Evolutionary conservation across 2,329 filamentous ascomycete genomes (phyloP).

Genomic region (Exutisphaerella laricina): DNA sequence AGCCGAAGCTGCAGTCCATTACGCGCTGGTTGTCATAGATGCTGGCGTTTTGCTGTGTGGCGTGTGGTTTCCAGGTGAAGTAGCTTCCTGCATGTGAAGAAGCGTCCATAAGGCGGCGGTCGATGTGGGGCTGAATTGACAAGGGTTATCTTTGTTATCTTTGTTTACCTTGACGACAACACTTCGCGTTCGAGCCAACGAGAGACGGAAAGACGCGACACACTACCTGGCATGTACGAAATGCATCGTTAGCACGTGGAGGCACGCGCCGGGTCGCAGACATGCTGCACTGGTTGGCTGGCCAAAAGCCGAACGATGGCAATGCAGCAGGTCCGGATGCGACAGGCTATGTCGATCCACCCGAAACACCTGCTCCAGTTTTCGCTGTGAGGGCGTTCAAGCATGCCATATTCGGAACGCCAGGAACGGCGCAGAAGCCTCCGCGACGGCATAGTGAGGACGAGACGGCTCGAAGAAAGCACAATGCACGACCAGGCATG

Average conservation of each 20-base stretch:
- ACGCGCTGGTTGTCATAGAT: slow-evolving; percentile 18
- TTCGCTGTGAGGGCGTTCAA: slow-evolving; percentile 64
- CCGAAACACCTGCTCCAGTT: slow-evolving; percentile 60
- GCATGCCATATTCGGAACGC: slow-evolving; percentile 60
- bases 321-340: slow-evolving; percentile 28
- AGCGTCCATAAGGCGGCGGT: too few relatives aligned
- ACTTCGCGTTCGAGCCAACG: too few relatives aligned
- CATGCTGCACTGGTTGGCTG: slow-evolving; percentile 35
- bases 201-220: too few relatives aligned
- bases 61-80: slow-evolving; percentile 1
- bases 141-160: too few relatives aligned
- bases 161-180: too few relatives aligned
- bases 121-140: too few relatives aligned
- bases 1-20: slow-evolving; percentile 44
- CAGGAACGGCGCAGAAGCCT: slow-evolving; percentile 45
- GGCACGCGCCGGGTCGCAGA: background rate
- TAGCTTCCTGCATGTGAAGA: background rate
- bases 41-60: background rate
- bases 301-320: slow-evolving; percentile 26
- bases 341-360: slow-evolving; percentile 48
- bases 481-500: slow-evolving; percentile 24
- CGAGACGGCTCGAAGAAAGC: slow-evolving; percentile 22
- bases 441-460: slow-evolving; percentile 29
- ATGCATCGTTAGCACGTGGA: slow-evolving; percentile 6
- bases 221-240: slow-evolving; percentile 2